Evolutionary conservation across 371 early-diverging fungal species (phyloP).

Genomic region (Mortierella sp.): DNA sequence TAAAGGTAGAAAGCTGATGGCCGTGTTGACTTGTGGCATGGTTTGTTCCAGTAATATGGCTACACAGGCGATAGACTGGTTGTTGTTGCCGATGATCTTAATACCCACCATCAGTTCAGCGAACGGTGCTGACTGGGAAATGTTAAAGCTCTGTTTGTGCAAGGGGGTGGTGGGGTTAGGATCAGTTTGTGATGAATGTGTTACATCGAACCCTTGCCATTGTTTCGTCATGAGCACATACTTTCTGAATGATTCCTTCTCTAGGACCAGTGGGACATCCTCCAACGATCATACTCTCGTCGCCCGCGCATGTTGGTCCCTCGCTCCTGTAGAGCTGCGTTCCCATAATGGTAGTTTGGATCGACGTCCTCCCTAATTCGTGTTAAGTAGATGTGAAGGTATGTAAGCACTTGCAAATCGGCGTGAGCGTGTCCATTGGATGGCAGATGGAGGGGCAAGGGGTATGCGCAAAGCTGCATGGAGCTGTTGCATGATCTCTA

Average conservation of each 20-base stretch:
- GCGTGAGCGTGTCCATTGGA: no score
- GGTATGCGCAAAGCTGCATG: no score
- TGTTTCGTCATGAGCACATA: slow-evolving; percentile 1
- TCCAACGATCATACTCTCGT: slow-evolving; percentile 17
- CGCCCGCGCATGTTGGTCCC: slow-evolving; percentile 33
- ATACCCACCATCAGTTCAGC: slow-evolving; percentile 38
- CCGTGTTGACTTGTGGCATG: slow-evolving; percentile 42
- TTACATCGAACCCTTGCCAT: background rate
- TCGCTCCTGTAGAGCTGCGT: slow-evolving; percentile 17
- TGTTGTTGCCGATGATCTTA: slow-evolving; percentile 22
- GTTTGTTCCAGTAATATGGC: slow-evolving; percentile 49
- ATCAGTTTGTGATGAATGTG: no score
- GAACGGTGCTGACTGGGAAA: slow-evolving; percentile 36
- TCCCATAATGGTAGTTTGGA: slow-evolving; percentile 18
- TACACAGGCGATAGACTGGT: slow-evolving; percentile 55
- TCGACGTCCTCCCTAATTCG: slow-evolving; percentile 33
- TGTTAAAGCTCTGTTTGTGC: slow-evolving; percentile 35
- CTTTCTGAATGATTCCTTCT: slow-evolving; percentile 16
- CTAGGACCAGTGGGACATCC: slow-evolving; percentile 28
- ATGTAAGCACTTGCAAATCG: no score
- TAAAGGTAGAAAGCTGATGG: slow-evolving; percentile 63
- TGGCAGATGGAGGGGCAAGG: no score
- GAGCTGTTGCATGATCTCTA: no score
- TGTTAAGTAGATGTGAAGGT: no score
- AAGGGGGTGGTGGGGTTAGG: no score